A percentile compares a stretch with the other conserved stretches of the same genome.
These are phyloP conservation scores for Penstemon barbatus DNA, from an alignment of 257 asterid genomes.

Conservation along the genomic window DNA sequence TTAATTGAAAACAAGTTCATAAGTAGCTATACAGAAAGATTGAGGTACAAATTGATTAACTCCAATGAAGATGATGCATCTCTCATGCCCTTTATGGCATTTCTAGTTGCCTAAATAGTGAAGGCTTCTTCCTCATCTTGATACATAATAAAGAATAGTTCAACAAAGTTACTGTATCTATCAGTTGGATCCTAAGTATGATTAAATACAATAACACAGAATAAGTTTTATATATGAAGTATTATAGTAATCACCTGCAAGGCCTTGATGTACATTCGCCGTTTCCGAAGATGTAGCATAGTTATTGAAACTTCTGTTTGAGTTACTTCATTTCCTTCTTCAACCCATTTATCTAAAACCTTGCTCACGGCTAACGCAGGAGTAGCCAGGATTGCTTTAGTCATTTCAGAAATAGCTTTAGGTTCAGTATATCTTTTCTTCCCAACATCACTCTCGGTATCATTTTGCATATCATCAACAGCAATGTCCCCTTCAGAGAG, in stretches of 20 bases:
- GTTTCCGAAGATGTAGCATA: slow-evolving; percentile 45
- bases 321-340: slow-evolving; percentile 66
- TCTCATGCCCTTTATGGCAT: not conserved
- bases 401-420: slow-evolving; percentile 35
- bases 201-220: not conserved
- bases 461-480: slow-evolving; percentile 31
- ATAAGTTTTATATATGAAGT: not conserved
- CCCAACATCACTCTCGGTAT: slow-evolving; percentile 36
- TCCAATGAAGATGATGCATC: not conserved
- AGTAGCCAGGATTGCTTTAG: slow-evolving; percentile 45
- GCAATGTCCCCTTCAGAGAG: slow-evolving; percentile 46
- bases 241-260: slow-evolving; percentile 55
- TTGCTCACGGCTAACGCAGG: slow-evolving; percentile 37
- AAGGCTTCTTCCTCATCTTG: not conserved
- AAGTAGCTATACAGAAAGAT: not conserved
- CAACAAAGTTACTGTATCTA: slow-evolving; percentile 7
- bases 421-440: slow-evolving; percentile 24
- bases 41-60: not conserved
- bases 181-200: slow-evolving; percentile 1
- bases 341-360: slow-evolving; percentile 61
- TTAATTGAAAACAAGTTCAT: not conserved
- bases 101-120: not conserved
- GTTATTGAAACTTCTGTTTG: slow-evolving; percentile 37
- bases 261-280: slow-evolving; percentile 54
- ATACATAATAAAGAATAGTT: not conserved